Evolutionary conservation across 306 rosid genomes (phyloP).

Genomic region (Vachellia collinsii): DNA sequence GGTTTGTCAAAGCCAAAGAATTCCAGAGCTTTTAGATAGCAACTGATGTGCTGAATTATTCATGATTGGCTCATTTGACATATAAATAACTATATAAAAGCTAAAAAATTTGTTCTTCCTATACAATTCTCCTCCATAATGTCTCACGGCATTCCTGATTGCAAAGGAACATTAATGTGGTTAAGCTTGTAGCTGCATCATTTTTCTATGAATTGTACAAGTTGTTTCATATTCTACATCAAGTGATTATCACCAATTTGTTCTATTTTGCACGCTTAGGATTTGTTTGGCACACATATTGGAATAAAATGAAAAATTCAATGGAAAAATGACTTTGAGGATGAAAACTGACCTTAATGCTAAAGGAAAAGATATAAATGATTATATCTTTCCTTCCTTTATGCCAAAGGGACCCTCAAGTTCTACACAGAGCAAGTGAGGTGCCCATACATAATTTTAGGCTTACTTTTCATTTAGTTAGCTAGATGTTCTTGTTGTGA

Average conservation of each 20-base stretch:
- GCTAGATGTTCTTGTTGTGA: neutral
- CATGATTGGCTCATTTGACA: conserved; percentile 23
- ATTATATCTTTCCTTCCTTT: neutral
- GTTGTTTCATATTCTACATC: conserved; percentile 5
- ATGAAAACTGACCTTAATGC: neutral
- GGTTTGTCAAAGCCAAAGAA: conserved; percentile 56
- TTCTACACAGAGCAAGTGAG: neutral
- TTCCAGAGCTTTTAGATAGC: conserved; percentile 35
- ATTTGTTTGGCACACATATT: neutral
- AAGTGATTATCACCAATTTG: conserved; percentile 3
- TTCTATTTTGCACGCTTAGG: neutral
- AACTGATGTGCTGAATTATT: conserved; percentile 30
- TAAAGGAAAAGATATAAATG: neutral
- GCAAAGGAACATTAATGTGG: conserved; percentile 5
- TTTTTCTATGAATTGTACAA: conserved; percentile 1
- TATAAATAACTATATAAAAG: conserved; percentile 24
- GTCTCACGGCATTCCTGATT: conserved; percentile 7
- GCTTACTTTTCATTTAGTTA: conserved; percentile 9
- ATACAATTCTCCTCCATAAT: conserved; percentile 1
- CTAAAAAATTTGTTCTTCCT: conserved; percentile 2
- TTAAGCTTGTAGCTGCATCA: conserved; percentile 26
- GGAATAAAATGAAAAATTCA: neutral
- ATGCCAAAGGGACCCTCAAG: neutral
- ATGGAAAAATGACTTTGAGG: neutral
- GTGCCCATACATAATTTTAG: neutral